Conservation (phyloP, 306 rosid genomes). For the Citrullus amarus region DNA sequence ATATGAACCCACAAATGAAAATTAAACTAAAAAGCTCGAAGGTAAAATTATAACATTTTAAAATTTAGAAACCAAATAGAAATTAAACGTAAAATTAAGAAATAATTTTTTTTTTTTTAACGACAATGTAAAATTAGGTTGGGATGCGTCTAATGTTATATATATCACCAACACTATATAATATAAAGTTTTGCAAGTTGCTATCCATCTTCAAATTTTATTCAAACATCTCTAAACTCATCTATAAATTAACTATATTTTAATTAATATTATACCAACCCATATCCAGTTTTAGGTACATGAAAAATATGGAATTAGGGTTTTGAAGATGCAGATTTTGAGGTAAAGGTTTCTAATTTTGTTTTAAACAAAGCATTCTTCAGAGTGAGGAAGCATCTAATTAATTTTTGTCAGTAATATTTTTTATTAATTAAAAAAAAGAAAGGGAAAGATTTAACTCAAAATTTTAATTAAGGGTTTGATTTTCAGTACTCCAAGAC, state of each 20-base stretch:
- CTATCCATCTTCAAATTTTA: neutral
- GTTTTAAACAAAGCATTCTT: conserved; percentile 13
- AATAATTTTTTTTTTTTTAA: too few species aligned
- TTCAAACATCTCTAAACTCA: neutral
- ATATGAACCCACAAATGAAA: too few species aligned
- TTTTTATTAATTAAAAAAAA: neutral
- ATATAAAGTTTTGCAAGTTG: neutral
- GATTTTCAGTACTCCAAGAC: conserved; percentile 6
- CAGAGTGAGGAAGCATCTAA: conserved; percentile 47
- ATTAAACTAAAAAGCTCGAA: too few species aligned
- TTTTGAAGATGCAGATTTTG: conserved; percentile 22
- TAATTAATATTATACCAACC: neutral
- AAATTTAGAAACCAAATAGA: too few species aligned
- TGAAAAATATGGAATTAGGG: conserved; percentile 25
- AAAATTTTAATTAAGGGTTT: neutral
- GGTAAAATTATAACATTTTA: too few species aligned
- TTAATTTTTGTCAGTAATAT: conserved; percentile 12
- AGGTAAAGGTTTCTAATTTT: conserved; percentile 2
- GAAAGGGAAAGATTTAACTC: neutral
- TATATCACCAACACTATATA: neutral
- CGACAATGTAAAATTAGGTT: neutral
- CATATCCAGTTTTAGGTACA: neutral
- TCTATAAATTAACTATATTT: neutral
- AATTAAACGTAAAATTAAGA: too few species aligned
- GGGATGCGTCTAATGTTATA: neutral